Evolutionary conservation across 352 stramenopile species (phyloP).

Genomic region (Pythium dissotocum): DNA sequence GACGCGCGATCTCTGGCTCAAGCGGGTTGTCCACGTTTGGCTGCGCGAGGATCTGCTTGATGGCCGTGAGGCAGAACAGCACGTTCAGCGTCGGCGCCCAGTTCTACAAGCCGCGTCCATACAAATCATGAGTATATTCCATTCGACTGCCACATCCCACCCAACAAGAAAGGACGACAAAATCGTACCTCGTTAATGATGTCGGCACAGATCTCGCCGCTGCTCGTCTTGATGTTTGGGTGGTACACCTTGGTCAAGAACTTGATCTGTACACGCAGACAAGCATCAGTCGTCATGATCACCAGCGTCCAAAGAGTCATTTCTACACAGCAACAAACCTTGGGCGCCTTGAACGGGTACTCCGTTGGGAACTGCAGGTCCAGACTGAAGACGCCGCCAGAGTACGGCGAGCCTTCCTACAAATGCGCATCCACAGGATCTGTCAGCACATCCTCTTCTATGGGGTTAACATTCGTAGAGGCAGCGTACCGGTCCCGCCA

Average conservation of each 20-base stretch:
- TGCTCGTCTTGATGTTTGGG: constrained; percentile 95
- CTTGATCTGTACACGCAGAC: constrained; percentile 51
- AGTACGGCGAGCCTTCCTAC: constrained; percentile 86
- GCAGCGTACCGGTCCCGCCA: constrained; percentile 78
- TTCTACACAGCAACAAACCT: constrained; percentile 33
- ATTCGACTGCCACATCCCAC: background rate
- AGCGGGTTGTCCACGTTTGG: constrained; percentile 96
- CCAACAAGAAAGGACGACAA: background rate
- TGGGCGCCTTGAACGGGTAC: constrained; percentile 96
- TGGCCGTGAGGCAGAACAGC: constrained; percentile 87
- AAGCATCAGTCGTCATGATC: background rate
- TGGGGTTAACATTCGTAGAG: background rate
- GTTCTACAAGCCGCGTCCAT: constrained; percentile 48
- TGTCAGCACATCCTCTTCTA: too few relatives aligned
- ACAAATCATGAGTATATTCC: background rate
- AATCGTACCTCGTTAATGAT: constrained; percentile 87
- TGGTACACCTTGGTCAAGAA: constrained; percentile 97
- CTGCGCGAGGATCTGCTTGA: constrained; percentile 95
- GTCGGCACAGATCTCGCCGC: constrained; percentile 95
- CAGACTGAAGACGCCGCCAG: constrained; percentile 92
- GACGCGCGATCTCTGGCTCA: constrained; percentile 94
- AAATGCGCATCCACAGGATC: background rate
- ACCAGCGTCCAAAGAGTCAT: background rate
- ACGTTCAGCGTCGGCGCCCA: constrained; percentile 97
- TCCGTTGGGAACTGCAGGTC: constrained; percentile 95